A percentile compares a stretch with the other conserved stretches of the same genome.
These are phyloP conservation scores for Beauveria sp. DNA, from an alignment of 2,329 filamentous ascomycete species.

Conservation along the genomic window DNA sequence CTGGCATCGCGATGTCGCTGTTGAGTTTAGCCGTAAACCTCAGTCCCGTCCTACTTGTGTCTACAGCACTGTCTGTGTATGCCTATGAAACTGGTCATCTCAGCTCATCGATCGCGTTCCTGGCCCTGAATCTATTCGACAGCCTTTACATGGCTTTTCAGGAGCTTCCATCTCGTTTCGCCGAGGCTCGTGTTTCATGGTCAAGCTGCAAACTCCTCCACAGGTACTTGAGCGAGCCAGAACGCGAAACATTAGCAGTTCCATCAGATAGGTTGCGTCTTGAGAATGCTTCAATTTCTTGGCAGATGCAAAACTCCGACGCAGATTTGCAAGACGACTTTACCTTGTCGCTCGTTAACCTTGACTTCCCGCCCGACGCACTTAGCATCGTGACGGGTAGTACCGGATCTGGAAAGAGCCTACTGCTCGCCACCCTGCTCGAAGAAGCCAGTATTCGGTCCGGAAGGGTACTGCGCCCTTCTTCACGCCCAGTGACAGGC, in stretches of 20 bases:
- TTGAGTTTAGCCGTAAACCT: conserved; percentile 6
- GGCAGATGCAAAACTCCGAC: not conserved
- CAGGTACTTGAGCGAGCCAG: conserved; percentile 1
- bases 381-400: conserved; percentile 61
- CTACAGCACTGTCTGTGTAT: conserved; percentile 9
- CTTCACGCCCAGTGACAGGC: conserved; percentile 28
- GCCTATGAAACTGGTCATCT: conserved; percentile 3
- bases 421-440: conserved; percentile 59
- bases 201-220: conserved; percentile 10
- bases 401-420: conserved; percentile 63
- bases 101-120: conserved; percentile 11
- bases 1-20: conserved; percentile 6
- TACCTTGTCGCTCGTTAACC: conserved; percentile 47
- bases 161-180: not conserved
- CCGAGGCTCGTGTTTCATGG: conserved; percentile 7
- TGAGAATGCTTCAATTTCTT: conserved; percentile 4
- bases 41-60: conserved; percentile 9
- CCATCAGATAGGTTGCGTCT: not conserved
- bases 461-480: conserved; percentile 44
- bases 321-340: conserved; percentile 28
- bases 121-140: conserved; percentile 9
- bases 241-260: not conserved
- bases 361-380: conserved; percentile 54
- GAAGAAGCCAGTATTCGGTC: conserved; percentile 58
- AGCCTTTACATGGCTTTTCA: conserved; percentile 7